phyloP scores from a whole-genome alignment of 192 early-diverging fungal species.

The Backusella parvicylindrica region DNA sequence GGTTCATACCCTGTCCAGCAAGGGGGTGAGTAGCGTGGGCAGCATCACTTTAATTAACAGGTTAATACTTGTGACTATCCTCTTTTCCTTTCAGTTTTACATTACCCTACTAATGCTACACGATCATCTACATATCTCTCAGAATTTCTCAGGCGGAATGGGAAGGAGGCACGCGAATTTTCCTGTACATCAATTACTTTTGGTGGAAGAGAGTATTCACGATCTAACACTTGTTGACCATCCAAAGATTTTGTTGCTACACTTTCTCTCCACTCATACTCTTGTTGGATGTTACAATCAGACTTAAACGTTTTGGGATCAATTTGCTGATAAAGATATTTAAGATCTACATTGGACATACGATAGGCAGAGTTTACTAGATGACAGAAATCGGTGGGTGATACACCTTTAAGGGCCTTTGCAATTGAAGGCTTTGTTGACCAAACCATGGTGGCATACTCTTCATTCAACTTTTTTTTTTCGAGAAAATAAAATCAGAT shows the following conservation, averaged over 20 bases:
- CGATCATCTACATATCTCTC: conserved; percentile 73
- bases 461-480: conserved; percentile 55
- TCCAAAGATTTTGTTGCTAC: conserved; percentile 27
- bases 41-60: conserved; percentile 63
- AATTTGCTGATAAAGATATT: conserved; percentile 63
- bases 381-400: conserved; percentile 57
- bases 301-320: conserved; percentile 34
- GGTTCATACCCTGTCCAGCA: conserved; percentile 95
- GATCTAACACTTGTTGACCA: conserved; percentile 11
- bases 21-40: conserved; percentile 95
- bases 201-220: conserved; percentile 49
- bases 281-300: conserved; percentile 49
- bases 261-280: conserved; percentile 67
- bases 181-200: conserved; percentile 58
- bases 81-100: neutral
- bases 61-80: neutral
- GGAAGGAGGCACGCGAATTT: conserved; percentile 75
- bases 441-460: conserved; percentile 85
- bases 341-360: conserved; percentile 65
- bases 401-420: conserved; percentile 56
- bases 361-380: conserved; percentile 84
- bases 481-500: neutral
- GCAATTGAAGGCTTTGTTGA: conserved; percentile 69
- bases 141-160: conserved; percentile 78
- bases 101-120: conserved; percentile 84